Conservation (phyloP, 2,329 filamentous ascomycete genomes). For the Xylariaceae sp. region DNA sequence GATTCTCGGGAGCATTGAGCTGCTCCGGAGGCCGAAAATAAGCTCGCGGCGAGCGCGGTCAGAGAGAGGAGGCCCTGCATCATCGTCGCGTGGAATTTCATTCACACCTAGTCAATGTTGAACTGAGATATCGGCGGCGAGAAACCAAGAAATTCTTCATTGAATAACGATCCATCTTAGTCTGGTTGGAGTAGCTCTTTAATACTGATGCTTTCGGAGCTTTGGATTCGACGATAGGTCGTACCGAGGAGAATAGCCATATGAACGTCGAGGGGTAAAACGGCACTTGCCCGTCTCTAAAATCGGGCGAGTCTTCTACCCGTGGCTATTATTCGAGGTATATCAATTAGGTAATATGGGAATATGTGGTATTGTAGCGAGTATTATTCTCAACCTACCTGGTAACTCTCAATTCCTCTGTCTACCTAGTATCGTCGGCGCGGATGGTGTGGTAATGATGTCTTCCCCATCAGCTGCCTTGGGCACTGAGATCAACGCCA, state of each 20-base stretch:
- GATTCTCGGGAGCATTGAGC: constrained; percentile 37
- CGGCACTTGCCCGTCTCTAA: constrained; percentile 36
- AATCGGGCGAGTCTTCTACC: constrained; percentile 7
- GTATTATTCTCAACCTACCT: neutral
- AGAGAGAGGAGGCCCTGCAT: constrained; percentile 30
- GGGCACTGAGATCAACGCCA: too few species aligned
- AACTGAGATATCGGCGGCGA: neutral
- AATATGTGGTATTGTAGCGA: neutral
- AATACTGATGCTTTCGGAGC: constrained; percentile 29
- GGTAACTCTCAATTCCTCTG: neutral
- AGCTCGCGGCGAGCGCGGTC: constrained; percentile 25
- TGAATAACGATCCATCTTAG: neutral
- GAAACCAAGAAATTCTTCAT: neutral
- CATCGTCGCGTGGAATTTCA: neutral
- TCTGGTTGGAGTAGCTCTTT: constrained; percentile 17
- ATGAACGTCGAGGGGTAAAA: constrained; percentile 37
- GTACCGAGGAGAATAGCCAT: constrained; percentile 40
- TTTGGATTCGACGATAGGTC: constrained; percentile 32
- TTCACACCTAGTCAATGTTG: neutral
- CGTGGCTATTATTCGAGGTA: constrained; percentile 24
- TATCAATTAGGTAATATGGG: constrained; percentile 11
- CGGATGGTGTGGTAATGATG: neutral
- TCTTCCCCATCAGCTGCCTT: too few species aligned
- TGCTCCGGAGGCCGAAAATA: constrained; percentile 29
- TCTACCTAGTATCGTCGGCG: neutral